Evolutionary conservation across 176 grass and related monocot genomes (phyloP).

Genomic region (Triticum monococcum): DNA sequence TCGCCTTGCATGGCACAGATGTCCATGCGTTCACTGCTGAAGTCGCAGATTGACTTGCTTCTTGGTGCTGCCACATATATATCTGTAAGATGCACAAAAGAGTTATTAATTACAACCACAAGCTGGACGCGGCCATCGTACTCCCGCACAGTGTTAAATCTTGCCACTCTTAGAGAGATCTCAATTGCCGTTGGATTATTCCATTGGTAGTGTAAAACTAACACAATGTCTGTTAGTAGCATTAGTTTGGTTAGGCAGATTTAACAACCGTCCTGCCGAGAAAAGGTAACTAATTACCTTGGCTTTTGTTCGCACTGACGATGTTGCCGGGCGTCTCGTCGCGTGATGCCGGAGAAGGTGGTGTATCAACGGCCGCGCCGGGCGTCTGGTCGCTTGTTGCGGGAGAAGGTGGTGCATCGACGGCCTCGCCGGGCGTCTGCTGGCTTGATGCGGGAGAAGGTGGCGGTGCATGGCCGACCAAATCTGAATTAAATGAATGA

Average conservation of each 20-base stretch:
- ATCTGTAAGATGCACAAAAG: background rate
- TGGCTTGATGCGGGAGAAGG: background rate
- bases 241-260: background rate
- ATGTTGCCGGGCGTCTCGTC: background rate
- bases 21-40: slow-evolving; percentile 24
- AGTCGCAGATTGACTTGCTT: slow-evolving; percentile 45
- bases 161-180: background rate
- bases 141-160: too few species aligned
- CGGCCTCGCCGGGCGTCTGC: background rate
- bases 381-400: too few species aligned
- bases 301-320: background rate
- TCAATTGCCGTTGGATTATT: background rate
- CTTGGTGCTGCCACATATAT: background rate
- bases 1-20: slow-evolving; percentile 63
- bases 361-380: background rate
- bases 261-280: background rate
- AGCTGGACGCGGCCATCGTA: too few species aligned
- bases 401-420: too few species aligned
- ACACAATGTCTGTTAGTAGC: too few species aligned
- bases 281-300: background rate
- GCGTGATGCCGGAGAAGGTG: background rate
- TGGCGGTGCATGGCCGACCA: background rate
- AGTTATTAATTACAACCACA: background rate
- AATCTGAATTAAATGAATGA: slow-evolving; percentile 12
- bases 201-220: too few species aligned